Percentiles rank a stretch among this genome's conserved stretches.
phyloP scores from a whole-genome alignment of 192 early-diverging fungal genomes.

The Coemansia sp. region DNA sequence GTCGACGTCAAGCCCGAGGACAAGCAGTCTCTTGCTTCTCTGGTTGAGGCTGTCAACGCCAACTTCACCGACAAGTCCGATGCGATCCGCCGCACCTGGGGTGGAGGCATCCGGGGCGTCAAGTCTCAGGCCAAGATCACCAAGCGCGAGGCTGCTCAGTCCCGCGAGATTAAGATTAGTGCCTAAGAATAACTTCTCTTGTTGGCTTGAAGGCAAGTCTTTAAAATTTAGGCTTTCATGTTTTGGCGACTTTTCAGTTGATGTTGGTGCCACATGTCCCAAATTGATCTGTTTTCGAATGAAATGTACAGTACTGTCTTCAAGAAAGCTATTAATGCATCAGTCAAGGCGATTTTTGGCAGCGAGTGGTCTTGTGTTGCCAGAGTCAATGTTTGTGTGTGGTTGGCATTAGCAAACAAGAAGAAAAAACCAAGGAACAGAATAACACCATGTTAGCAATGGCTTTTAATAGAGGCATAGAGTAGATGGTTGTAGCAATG shows the following conservation, averaged over 20 bases:
- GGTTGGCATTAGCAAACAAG: no score
- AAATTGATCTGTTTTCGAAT: background rate
- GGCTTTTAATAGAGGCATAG: no score
- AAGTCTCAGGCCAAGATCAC: slow-evolving; percentile 83
- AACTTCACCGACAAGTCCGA: slow-evolving; percentile 97
- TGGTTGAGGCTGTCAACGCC: slow-evolving; percentile 89
- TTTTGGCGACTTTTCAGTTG: background rate
- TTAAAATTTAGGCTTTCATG: background rate
- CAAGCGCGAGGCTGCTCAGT: slow-evolving; percentile 67
- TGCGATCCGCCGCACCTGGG: slow-evolving; percentile 88
- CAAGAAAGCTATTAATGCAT: no score
- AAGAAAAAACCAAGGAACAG: no score
- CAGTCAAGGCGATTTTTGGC: no score
- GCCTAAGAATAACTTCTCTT: slow-evolving; percentile 13
- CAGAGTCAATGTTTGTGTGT: no score
- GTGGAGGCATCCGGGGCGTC: slow-evolving; percentile 97
- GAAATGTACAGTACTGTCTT: no score
- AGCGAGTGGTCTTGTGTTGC: no score
- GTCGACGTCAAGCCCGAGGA: slow-evolving; percentile 94
- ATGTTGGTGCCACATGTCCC: background rate
- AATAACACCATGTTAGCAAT: no score
- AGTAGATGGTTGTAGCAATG: no score
- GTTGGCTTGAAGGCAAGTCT: background rate
- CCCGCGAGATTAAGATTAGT: slow-evolving; percentile 35
- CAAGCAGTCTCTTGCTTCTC: slow-evolving; percentile 83